Base-by-base conservation (phyloP, 768 basidiomycete species). In the Dictyophora rubrovolvata region DNA sequence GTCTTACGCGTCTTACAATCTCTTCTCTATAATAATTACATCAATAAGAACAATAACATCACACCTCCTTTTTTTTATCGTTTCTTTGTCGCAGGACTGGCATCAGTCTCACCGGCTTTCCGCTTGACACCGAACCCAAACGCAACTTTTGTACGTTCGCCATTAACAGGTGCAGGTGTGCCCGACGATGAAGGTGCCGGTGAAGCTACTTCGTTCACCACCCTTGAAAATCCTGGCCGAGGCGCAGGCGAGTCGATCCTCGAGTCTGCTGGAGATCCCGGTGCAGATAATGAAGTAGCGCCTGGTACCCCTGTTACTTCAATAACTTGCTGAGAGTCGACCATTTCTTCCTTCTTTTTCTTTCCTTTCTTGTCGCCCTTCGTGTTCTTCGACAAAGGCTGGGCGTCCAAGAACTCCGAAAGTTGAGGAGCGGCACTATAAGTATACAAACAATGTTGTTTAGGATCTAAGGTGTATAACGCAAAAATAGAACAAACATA, bases 361-460 rank as follows among this genome's bases (percentile, higher is more conserved):
- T 90, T 91, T 70, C 83, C 85, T 70, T 88, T 89, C 60, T 78
- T 76, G 70, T 87, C 89, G 67, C 89, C 87, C 5, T 87, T 86
- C 71, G 90, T 91, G 36, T 86, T 85, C 69, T 93, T 93, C 0
- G 86, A 80, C 12, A 93, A 73, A 2, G 87, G 87, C 62, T 88
- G 88, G 16, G 83, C 75, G 63, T 93, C 90, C 56, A 93, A 73
- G 69, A 90, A 89, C 63, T 89, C 87, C 1, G 81, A 77, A 5
- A 80, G 84, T 72, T 91, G 90, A n/a, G 90, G 90, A 5, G 92
- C 90, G 58, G 90, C 89, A 55, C 90, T 93, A 61, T 2, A 69
- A 33, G 36, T 48, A 47, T 20, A 53, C 7, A 50, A 51, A 61
- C 21, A 66, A 28, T 28, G 60, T 66, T 49, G 61, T 54, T 56